Evolutionary conservation across 352 stramenopile species (phyloP).

Genomic region (Globisporangium alternatum): DNA sequence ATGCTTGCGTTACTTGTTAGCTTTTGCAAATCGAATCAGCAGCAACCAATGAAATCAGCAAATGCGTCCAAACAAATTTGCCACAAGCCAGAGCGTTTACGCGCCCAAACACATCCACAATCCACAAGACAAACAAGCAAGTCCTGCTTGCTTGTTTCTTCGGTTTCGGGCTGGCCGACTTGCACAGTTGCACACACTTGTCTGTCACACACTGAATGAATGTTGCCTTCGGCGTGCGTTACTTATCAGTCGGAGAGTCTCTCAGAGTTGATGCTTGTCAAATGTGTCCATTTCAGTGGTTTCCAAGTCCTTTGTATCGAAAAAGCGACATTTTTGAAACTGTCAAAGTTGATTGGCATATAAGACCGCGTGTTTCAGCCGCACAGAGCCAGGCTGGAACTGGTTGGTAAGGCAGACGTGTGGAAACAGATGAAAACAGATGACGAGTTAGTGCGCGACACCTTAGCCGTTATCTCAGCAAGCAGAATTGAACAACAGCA

Average conservation of each 20-base stretch:
- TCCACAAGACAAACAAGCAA: neutral
- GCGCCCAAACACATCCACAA: neutral
- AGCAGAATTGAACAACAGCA: neutral
- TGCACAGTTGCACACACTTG: neutral
- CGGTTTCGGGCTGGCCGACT: neutral
- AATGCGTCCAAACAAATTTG: too few relatives aligned
- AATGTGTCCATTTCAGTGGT: slow-evolving; percentile 8
- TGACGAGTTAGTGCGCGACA: neutral
- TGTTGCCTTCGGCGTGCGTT: slow-evolving; percentile 3
- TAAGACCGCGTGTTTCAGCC: neutral
- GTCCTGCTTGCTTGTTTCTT: neutral
- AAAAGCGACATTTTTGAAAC: neutral
- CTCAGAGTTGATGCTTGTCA: neutral
- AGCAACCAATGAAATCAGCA: too few relatives aligned
- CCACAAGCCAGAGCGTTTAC: too few relatives aligned
- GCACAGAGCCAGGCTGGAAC: slow-evolving; percentile 1
- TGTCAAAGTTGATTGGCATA: neutral
- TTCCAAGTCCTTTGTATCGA: neutral
- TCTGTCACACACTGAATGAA: slow-evolving; percentile 9
- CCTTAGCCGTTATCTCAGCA: slow-evolving; percentile 9
- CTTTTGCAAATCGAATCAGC: neutral
- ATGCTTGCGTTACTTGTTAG: neutral
- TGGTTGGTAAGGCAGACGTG: neutral
- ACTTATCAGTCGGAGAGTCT: slow-evolving; percentile 2
- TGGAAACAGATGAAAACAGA: slow-evolving; percentile 8